Evolutionary conservation across 768 basidiomycete genomes (phyloP).

Genomic region (Suillus sp.): DNA sequence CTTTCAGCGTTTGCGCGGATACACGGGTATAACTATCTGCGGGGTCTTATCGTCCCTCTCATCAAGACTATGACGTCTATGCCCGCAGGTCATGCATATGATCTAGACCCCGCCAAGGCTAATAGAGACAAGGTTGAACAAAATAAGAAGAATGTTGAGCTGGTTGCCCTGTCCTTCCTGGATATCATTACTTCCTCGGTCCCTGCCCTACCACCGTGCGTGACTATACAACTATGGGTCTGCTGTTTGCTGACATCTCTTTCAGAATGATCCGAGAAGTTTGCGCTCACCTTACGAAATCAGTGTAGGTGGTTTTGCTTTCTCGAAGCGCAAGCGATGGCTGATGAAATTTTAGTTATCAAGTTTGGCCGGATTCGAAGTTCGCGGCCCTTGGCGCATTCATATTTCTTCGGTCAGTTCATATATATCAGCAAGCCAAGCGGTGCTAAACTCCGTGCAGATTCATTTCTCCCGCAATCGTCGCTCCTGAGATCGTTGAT

Average conservation of each 20-base stretch:
- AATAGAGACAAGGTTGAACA: constrained; percentile 59
- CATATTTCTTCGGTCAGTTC: constrained; percentile 79
- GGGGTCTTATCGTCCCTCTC: constrained; percentile 74
- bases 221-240: constrained; percentile 10
- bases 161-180: constrained; percentile 75
- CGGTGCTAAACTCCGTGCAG: constrained; percentile 39
- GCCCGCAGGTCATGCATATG: constrained; percentile 74
- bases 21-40: constrained; percentile 93
- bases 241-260: constrained; percentile 9
- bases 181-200: constrained; percentile 72
- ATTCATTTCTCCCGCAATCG: constrained; percentile 90
- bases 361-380: constrained; percentile 77
- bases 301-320: constrained; percentile 58
- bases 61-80: constrained; percentile 73
- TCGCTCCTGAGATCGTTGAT: constrained; percentile 83
- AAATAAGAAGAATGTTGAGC: constrained; percentile 71
- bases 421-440: constrained; percentile 7
- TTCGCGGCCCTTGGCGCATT: constrained; percentile 87
- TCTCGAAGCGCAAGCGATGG: constrained; percentile 7
- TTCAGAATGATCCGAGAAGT: constrained; percentile 84
- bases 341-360: constrained; percentile 42
- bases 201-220: constrained; percentile 74
- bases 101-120: constrained; percentile 70
- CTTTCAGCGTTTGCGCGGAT: constrained; percentile 83
- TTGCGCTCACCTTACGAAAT: constrained; percentile 75